phyloP scores from a whole-genome alignment of 345 rosid species.

The Clausena lansium region DNA sequence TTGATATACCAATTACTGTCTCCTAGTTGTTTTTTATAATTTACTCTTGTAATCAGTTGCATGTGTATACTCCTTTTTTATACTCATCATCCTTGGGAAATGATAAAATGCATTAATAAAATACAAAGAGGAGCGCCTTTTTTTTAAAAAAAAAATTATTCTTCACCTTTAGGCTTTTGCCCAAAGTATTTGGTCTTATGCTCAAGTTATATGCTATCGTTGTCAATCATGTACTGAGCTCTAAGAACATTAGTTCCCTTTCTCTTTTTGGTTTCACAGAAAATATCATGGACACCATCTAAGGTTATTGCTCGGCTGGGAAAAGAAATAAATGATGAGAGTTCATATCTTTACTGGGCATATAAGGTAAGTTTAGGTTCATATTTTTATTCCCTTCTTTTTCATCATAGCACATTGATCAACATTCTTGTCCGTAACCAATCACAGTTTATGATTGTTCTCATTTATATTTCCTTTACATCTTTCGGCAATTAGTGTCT shows the following conservation, averaged over 20 bases:
- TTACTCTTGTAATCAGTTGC: neutral
- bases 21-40: neutral
- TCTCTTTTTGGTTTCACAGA: conserved; percentile 40
- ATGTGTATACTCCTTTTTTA: neutral
- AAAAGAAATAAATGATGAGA: conserved; percentile 78
- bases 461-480: neutral
- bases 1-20: neutral
- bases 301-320: conserved; percentile 77
- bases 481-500: neutral
- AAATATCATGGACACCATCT: conserved; percentile 84
- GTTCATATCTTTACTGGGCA: conserved; percentile 94
- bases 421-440: neutral
- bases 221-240: neutral
- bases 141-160: neutral
- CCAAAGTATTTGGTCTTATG: neutral
- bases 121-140: neutral
- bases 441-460: neutral
- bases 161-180: neutral
- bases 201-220: neutral
- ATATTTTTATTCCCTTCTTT: neutral
- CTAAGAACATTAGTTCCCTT: neutral
- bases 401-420: neutral
- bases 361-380: conserved; percentile 52
- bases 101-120: neutral
- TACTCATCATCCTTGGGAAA: neutral